phyloP scores from a whole-genome alignment of 2,329 filamentous ascomycete species.

The Pseudonectria buxi region DNA sequence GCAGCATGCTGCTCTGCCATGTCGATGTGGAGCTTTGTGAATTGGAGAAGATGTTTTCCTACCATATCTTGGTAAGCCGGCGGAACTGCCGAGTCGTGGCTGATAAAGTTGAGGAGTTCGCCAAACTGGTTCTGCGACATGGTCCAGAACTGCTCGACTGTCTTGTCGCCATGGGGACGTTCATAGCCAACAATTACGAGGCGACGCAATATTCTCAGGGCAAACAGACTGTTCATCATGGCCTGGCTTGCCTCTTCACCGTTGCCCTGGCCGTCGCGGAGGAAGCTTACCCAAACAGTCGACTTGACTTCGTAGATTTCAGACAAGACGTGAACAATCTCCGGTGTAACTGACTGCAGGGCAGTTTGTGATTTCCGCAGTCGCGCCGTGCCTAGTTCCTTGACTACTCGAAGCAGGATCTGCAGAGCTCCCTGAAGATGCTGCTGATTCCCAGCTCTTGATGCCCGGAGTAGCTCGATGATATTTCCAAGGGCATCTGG shows the following conservation, averaged over 20 bases:
- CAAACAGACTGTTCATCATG: conserved; percentile 70
- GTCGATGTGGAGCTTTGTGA: conserved; percentile 84
- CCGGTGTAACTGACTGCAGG: conserved; percentile 71
- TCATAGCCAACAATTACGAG: conserved; percentile 79
- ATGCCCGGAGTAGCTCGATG: conserved; percentile 54
- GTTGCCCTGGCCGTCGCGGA: conserved; percentile 51
- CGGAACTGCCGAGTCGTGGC: conserved; percentile 48
- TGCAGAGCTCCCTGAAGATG: conserved; percentile 67
- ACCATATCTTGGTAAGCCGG: conserved; percentile 53
- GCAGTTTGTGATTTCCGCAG: conserved; percentile 68
- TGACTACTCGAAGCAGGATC: conserved; percentile 78
- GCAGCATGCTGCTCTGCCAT: conserved; percentile 76
- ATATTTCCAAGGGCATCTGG: conserved; percentile 54
- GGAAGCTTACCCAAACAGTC: conserved; percentile 57
- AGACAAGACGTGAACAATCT: conserved; percentile 73
- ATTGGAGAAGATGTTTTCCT: conserved; percentile 83
- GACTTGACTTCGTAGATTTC: conserved; percentile 73
- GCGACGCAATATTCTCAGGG: conserved; percentile 73
- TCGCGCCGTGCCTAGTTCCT: conserved; percentile 79
- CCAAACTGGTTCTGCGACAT: conserved; percentile 71
- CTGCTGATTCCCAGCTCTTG: conserved; percentile 47
- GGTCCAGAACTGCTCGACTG: conserved; percentile 74
- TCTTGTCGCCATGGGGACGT: conserved; percentile 68
- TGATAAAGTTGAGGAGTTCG: conserved; percentile 62
- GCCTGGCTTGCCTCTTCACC: conserved; percentile 53